Conservation (phyloP, 2,329 filamentous ascomycete genomes). For the Trichoderma atroviride region DNA sequence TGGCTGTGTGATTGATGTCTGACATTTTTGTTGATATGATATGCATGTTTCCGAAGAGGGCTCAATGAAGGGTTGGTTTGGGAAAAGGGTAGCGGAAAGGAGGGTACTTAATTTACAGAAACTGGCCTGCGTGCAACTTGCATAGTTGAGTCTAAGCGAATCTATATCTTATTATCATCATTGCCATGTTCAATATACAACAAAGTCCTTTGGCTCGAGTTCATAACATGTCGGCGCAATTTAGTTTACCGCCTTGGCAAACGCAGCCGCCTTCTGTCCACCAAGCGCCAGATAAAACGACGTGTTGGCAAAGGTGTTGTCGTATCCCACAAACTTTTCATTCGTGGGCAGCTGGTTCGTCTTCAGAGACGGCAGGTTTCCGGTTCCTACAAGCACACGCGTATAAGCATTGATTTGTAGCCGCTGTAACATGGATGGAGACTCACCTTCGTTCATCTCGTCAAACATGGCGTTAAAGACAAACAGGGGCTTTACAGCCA, state of each 20-base stretch:
- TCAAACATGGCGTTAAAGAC: conserved; percentile 25
- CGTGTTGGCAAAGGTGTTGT: conserved; percentile 9
- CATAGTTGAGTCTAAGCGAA: background rate
- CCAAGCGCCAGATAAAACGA: conserved; percentile 12
- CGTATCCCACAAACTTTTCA: conserved; percentile 23
- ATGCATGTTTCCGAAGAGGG: background rate
- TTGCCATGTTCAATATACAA: background rate
- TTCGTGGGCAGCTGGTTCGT: conserved; percentile 21
- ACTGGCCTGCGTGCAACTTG: background rate
- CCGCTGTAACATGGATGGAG: background rate
- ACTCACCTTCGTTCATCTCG: conserved; percentile 18
- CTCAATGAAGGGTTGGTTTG: background rate
- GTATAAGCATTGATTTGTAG: background rate
- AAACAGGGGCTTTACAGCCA: conserved; percentile 12
- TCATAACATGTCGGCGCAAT: background rate
- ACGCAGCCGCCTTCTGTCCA: conserved; percentile 15
- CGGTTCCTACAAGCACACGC: background rate
- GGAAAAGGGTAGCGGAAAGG: background rate
- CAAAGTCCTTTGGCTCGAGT: background rate
- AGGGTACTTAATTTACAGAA: background rate
- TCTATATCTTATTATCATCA: background rate
- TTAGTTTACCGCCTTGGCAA: conserved; percentile 7
- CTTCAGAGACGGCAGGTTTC: conserved; percentile 16
- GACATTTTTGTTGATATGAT: background rate
- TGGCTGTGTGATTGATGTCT: background rate